Evolutionary conservation across 2,329 filamentous ascomycete genomes (phyloP).

Genomic region (Periconia digitata): DNA sequence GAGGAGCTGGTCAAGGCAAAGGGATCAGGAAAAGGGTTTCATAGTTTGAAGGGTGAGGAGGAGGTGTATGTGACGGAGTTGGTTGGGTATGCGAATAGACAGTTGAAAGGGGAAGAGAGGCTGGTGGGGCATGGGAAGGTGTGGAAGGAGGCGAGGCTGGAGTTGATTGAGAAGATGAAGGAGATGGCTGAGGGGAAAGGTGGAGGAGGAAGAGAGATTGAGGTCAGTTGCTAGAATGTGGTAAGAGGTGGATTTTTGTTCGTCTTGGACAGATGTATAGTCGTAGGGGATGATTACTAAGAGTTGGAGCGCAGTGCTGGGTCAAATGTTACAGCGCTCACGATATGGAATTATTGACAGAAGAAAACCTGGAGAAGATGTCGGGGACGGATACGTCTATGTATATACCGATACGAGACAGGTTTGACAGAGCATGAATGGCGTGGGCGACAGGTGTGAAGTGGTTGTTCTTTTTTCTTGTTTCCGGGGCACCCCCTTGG

Average conservation of each 20-base stretch:
- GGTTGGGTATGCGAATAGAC: slow-evolving; percentile 42
- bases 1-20: slow-evolving; percentile 36
- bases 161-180: slow-evolving; percentile 35
- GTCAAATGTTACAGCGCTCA: no score
- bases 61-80: slow-evolving; percentile 45
- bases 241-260: background rate
- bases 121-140: slow-evolving; percentile 39
- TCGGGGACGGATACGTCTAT: no score
- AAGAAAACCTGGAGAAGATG: no score
- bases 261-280: no score
- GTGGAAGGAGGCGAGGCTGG: slow-evolving; percentile 40
- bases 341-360: no score
- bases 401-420: no score
- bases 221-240: slow-evolving; percentile 8
- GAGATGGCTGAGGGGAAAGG: slow-evolving; percentile 24
- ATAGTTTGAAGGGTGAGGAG: slow-evolving; percentile 46
- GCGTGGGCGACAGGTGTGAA: no score
- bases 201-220: slow-evolving; percentile 1
- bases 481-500: no score
- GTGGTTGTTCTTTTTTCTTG: no score
- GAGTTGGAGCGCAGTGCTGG: no score
- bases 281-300: no score
- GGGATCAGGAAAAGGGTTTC: slow-evolving; percentile 48
- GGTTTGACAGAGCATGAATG: no score
- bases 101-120: slow-evolving; percentile 15